Conservation (phyloP, 2,329 filamentous ascomycete genomes). For the Myriosclerotinia duriaeana region DNA sequence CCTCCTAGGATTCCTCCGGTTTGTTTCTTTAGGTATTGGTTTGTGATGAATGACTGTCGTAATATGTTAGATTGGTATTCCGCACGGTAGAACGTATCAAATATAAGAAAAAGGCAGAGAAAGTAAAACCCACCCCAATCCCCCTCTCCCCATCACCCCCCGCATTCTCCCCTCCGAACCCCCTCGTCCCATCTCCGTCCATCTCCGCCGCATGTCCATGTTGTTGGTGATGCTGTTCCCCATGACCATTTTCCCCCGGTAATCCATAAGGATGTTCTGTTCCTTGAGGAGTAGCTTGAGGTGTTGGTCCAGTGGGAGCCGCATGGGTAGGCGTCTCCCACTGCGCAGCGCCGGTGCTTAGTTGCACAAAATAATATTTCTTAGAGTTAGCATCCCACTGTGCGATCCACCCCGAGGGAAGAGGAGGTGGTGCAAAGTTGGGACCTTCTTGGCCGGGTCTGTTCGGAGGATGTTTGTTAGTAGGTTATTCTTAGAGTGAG, state of each 20-base stretch:
- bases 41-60: conserved; percentile 38
- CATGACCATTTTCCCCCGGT: conserved; percentile 40
- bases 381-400: conserved; percentile 65
- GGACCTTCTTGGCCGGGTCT: conserved; percentile 42
- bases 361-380: conserved; percentile 71
- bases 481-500: conserved; percentile 23
- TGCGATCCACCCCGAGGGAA: conserved; percentile 67
- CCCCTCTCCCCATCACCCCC: conserved; percentile 64
- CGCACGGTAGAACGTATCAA: too few species aligned
- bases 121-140: conserved; percentile 57
- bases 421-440: conserved; percentile 51
- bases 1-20: conserved; percentile 17
- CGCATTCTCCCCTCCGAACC: conserved; percentile 61
- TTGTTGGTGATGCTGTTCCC: conserved; percentile 29
- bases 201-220: conserved; percentile 39
- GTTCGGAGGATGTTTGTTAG: conserved; percentile 4
- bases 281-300: conserved; percentile 48
- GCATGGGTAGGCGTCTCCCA: conserved; percentile 71
- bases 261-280: conserved; percentile 63
- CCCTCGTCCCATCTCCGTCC: conserved; percentile 59
- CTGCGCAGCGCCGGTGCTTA: conserved; percentile 69
- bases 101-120: background rate
- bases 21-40: conserved; percentile 32
- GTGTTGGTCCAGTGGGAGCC: conserved; percentile 61
- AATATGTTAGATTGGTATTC: background rate